Base-by-base conservation (phyloP, 495 filamentous ascomycete genomes). In the Usnea hakonensis region DNA sequence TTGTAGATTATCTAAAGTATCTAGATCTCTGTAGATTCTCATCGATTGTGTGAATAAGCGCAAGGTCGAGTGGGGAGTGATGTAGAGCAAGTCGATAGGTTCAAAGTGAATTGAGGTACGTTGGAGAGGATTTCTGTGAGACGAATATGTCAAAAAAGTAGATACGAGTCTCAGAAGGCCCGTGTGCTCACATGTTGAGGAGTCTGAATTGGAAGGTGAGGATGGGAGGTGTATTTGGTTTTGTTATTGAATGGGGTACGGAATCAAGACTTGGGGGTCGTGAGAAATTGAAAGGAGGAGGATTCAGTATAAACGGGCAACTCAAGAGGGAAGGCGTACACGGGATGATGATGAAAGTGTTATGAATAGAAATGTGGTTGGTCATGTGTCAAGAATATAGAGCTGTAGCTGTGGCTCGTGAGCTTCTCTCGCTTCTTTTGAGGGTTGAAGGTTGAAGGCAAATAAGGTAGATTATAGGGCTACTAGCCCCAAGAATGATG, bases 1-100 rank as follows among this genome's bases (percentile, higher is more conserved):
- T 80, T 65, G 53, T 68, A n/a, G 8, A 32, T 23, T 19, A 2
- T 26, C n/a, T 26, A 17, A 38, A 23, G 33, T 26, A 57, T 14
- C 10, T 38, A 21, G n/a, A 13, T 19, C 28, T 52, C 21, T 2
- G 17, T 33, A 26, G 37, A 21, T 10, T 23, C 26, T 32, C 17
- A 60, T 60, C n/a, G 36, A 26, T 44, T 6, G 14, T n/a, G 35
- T 33, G 30, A 38, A 19, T 28, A n/a, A 26, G 19, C 23, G 21
- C 6, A 43, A 37, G n/a, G 28, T 21, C 21, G 8, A 13, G 23
- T 33, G 3, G 16, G 48, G 50, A 40, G 50, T 17, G 32, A 21
- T 35, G 28, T 1, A 55, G 52, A 32, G 52, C 40, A 19, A 48
- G 48, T 55, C 23, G n/a, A 23, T 23, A 26, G 19, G 7, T 41